Conservation (phyloP, 169 alveolate species). For the Cryptosporidium baileyi region DNA sequence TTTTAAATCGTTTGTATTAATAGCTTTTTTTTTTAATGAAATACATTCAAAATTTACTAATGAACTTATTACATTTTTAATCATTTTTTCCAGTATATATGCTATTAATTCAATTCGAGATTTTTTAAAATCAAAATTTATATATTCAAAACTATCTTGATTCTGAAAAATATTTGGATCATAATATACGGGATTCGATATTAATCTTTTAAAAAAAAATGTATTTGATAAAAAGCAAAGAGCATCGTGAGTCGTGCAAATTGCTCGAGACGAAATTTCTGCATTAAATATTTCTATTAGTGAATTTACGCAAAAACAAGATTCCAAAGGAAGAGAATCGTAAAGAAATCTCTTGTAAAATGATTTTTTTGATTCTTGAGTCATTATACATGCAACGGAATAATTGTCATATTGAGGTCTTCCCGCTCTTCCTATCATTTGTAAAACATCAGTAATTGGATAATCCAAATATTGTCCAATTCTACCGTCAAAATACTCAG, state of each 20-base stretch:
- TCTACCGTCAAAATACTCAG: constrained; percentile 92
- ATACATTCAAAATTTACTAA: constrained; percentile 67
- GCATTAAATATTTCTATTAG: constrained; percentile 96
- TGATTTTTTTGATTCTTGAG: constrained; percentile 93
- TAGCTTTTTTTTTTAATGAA: background rate
- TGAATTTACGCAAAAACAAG: constrained; percentile 85
- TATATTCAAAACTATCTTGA: constrained; percentile 30
- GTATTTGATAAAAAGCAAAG: constrained; percentile 84
- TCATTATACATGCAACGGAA: constrained; percentile 95
- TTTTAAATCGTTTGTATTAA: background rate
- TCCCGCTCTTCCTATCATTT: constrained; percentile 99
- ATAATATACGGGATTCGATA: constrained; percentile 80
- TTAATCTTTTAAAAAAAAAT: constrained; percentile 82
- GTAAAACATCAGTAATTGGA: constrained; percentile 93
- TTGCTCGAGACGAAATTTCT: constrained; percentile 95
- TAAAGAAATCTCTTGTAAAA: constrained; percentile 96
- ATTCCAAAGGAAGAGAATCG: constrained; percentile 99
- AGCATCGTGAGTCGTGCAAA: constrained; percentile 81
- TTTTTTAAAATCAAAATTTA: constrained; percentile 17
- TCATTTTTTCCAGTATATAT: constrained; percentile 69
- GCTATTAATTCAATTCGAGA: constrained; percentile 52
- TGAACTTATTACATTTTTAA: constrained; percentile 34
- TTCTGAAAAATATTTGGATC: constrained; percentile 71
- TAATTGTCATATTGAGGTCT: constrained; percentile 96
- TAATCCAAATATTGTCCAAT: constrained; percentile 90